phyloP scores from a whole-genome alignment of 2,329 filamentous ascomycete species.

The Arthrinium puccinioides region DNA sequence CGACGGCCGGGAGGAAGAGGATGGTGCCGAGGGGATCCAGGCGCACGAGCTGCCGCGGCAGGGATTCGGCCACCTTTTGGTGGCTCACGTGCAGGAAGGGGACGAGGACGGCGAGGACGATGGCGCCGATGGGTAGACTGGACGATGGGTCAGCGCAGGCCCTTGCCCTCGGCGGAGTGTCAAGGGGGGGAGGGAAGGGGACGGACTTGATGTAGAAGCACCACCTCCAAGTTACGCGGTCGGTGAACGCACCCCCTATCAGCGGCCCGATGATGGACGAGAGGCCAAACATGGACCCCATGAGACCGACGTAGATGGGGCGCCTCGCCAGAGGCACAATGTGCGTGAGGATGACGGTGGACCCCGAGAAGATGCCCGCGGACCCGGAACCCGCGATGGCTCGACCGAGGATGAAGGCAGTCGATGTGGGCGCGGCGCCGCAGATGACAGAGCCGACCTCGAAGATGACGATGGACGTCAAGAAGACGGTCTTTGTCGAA shows the following conservation, averaged over 20 bases:
- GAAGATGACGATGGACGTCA: slow-evolving; percentile 25
- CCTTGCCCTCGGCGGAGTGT: too few species aligned
- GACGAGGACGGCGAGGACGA: background rate
- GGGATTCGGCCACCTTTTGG: slow-evolving; percentile 19
- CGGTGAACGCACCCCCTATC: slow-evolving; percentile 9
- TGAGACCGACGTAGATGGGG: slow-evolving; percentile 9
- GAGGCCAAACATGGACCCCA: slow-evolving; percentile 8
- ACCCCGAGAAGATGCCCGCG: slow-evolving; percentile 29
- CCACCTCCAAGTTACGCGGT: slow-evolving; percentile 28
- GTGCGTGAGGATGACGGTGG: slow-evolving; percentile 8
- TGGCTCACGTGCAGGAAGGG: slow-evolving; percentile 17
- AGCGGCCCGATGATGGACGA: slow-evolving; percentile 10
- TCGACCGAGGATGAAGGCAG: slow-evolving; percentile 31
- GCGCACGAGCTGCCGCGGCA: slow-evolving; percentile 13
- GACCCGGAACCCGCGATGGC: slow-evolving; percentile 31
- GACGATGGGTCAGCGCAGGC: slow-evolving; percentile 1
- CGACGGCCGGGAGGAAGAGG: slow-evolving; percentile 17
- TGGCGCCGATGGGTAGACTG: background rate
- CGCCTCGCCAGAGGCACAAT: slow-evolving; percentile 11
- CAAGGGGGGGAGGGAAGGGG: too few species aligned
- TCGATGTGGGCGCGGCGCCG: slow-evolving; percentile 29
- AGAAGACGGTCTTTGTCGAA: slow-evolving; percentile 24
- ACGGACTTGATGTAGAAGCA: slow-evolving; percentile 20
- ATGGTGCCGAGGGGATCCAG: slow-evolving; percentile 17
- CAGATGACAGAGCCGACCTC: slow-evolving; percentile 32